phyloP scores from a whole-genome alignment of 768 basidiomycete species.

The Naganishia onofrii region DNA sequence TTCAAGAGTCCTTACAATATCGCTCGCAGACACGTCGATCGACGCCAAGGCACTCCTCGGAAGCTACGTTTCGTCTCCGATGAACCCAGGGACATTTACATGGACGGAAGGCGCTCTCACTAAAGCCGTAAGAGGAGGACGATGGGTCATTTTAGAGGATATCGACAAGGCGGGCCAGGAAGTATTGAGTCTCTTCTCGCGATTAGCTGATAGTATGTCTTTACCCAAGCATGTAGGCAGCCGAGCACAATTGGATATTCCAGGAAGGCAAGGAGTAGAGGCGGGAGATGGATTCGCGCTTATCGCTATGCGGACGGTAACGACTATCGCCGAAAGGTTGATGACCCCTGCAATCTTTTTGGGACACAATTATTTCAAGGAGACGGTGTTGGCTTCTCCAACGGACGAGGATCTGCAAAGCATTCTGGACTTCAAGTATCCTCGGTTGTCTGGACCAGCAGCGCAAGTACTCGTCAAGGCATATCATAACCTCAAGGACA shows the following conservation, averaged over 20 bases:
- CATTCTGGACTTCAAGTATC: conserved; percentile 70
- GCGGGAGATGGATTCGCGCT: conserved; percentile 78
- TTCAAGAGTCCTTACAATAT: conserved; percentile 76
- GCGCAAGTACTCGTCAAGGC: conserved; percentile 62
- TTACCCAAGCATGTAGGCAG: conserved; percentile 70
- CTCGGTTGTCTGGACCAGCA: conserved; percentile 59
- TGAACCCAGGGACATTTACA: conserved; percentile 80
- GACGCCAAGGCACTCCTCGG: conserved; percentile 91
- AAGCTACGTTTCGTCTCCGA: conserved; percentile 83
- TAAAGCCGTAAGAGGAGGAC: conserved; percentile 80
- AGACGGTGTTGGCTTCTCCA: conserved; percentile 65
- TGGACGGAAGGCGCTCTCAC: conserved; percentile 95
- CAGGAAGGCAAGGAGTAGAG: conserved; percentile 68
- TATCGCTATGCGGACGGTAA: conserved; percentile 79
- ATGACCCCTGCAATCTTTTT: conserved; percentile 70
- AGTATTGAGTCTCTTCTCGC: conserved; percentile 80
- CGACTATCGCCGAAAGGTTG: conserved; percentile 53
- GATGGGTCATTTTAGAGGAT: conserved; percentile 90
- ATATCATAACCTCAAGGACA: conserved; percentile 62
- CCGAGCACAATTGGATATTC: conserved; percentile 63
- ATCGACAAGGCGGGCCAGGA: conserved; percentile 87
- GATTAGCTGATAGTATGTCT: conserved; percentile 68
- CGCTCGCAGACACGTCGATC: conserved; percentile 90
- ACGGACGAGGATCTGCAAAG: conserved; percentile 64
- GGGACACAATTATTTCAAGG: conserved; percentile 77